Percentiles rank a stretch among this genome's conserved stretches.
Conservation (phyloP, 2,329 filamentous ascomycete species). For the Sclerotiophoma versabilis region DNA sequence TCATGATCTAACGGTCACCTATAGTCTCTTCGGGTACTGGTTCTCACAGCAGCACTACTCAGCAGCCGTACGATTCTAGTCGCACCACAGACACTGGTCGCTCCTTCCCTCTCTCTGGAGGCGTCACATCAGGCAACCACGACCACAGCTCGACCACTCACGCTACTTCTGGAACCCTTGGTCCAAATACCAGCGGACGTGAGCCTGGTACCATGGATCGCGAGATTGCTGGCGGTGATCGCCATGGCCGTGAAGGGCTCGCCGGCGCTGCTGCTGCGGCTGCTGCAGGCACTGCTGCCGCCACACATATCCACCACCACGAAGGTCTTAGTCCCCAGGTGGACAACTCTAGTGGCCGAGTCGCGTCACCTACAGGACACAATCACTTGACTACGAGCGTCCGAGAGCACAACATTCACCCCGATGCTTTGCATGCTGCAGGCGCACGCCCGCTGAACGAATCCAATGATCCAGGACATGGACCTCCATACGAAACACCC, state of each 20-base stretch:
- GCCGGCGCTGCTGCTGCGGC: constrained; percentile 42
- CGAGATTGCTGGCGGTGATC: constrained; percentile 20
- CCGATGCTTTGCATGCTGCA: constrained; percentile 14
- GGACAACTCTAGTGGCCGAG: background rate
- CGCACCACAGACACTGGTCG: constrained; percentile 36
- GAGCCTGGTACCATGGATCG: constrained; percentile 31
- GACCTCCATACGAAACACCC: constrained; percentile 9
- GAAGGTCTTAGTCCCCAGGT: background rate
- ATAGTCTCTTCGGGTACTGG: background rate
- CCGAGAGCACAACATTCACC: constrained; percentile 14
- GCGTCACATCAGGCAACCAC: constrained; percentile 27
- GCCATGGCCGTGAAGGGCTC: constrained; percentile 33
- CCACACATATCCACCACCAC: background rate
- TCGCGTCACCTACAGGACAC: constrained; percentile 9
- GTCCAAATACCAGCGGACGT: constrained; percentile 10
- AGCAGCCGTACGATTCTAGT: constrained; percentile 10
- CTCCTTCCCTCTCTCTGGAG: constrained; percentile 48
- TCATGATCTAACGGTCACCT: background rate
- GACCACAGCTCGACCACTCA: background rate
- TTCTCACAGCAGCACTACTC: constrained; percentile 8
- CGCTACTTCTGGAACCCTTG: background rate
- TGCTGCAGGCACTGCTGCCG: constrained; percentile 14
- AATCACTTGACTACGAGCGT: constrained; percentile 11
- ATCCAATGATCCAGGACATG: constrained; percentile 1
- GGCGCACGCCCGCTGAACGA: constrained; percentile 7